Base-by-base conservation (phyloP, 1,284 basidiomycete genomes). In the Volvariella volvacea region DNA sequence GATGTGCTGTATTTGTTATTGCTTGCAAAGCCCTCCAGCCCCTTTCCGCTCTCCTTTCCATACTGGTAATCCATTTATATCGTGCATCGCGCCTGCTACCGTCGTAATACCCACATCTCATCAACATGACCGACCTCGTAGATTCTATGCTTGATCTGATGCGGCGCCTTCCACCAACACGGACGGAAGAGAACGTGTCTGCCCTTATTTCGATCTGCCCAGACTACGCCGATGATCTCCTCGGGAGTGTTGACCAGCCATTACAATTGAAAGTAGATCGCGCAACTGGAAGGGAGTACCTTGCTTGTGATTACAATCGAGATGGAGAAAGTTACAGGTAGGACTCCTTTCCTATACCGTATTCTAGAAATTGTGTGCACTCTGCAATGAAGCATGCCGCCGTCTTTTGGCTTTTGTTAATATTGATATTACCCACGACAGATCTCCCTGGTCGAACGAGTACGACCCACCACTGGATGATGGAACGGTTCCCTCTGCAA, bases 281-380 rank as follows among this genome's bases (percentile, higher is more conserved):
- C 30, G 74, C 78, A 7, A 84, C 80, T 0, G 91, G 92, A 9
- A 80, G 80, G 53, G 92, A 98, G 46, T 99, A 90, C 61, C 80
- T 99, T 34, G 88, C 88, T 25, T 97, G 95, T 63, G 96, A 99
- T 64, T 99, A 99, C 63, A 99, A 99, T 68, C 76, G 92, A 25
- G 96, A 99, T 59, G 94, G 93, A 2, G 92, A 96, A 59, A 89
- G 88, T 58, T 96, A 92, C 67, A 74, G 94, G 92, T 92, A 53
- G 49, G 73, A 57, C 32, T 28, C 28, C 28, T 47, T 19, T 34
- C n/a, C 8, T 17, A 33, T 2, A 39, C 7, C 42, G 15, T 34
- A 21, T 34, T 31, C 34, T 40, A 25, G 30, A 22, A 10, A 44
- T 42, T 6, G 3, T 32, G 15, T 7, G 15, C 14, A n/a, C 20